Conservation (phyloP, 305 asterid species). For the Galium porrigens region DNA sequence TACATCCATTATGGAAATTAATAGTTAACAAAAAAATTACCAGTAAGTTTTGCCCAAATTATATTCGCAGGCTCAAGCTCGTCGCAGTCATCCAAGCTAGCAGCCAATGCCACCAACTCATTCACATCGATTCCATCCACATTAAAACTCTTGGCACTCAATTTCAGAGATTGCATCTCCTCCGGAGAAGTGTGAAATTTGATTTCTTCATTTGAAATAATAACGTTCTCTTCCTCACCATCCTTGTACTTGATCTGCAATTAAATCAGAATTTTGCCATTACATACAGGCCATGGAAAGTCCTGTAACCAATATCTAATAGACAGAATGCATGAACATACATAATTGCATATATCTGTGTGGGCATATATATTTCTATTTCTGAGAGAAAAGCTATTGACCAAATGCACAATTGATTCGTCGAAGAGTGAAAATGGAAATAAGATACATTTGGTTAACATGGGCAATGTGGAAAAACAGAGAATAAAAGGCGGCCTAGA, state of each 20-base stretch:
- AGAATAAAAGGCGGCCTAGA: constrained; percentile 13
- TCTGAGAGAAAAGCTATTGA: neutral
- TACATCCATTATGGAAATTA: neutral
- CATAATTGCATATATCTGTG: neutral
- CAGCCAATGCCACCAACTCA: constrained; percentile 82
- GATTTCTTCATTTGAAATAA: constrained; percentile 52
- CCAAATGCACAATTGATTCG: neutral
- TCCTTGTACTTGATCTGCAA: constrained; percentile 78
- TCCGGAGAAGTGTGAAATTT: constrained; percentile 52
- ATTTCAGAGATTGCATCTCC: constrained; percentile 45
- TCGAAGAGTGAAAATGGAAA: neutral
- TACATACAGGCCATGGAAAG: constrained; percentile 6
- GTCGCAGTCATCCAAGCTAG: constrained; percentile 58
- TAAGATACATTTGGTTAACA: neutral
- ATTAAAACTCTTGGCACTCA: constrained; percentile 45
- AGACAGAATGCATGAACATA: neutral
- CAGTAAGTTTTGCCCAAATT: constrained; percentile 97
- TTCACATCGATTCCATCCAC: constrained; percentile 60
- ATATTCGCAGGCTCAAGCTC: constrained; percentile 80
- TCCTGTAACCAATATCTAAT: neutral
- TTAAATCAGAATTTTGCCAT: constrained; percentile 20
- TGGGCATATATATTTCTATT: neutral
- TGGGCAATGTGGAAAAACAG: neutral
- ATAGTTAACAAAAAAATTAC: constrained; percentile 22
- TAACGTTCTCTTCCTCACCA: constrained; percentile 55